Evolutionary conservation across 2,329 filamentous ascomycete genomes (phyloP), one percentile per base, ranked within the genome.

Genomic region (Neonectria punicea): DNA sequence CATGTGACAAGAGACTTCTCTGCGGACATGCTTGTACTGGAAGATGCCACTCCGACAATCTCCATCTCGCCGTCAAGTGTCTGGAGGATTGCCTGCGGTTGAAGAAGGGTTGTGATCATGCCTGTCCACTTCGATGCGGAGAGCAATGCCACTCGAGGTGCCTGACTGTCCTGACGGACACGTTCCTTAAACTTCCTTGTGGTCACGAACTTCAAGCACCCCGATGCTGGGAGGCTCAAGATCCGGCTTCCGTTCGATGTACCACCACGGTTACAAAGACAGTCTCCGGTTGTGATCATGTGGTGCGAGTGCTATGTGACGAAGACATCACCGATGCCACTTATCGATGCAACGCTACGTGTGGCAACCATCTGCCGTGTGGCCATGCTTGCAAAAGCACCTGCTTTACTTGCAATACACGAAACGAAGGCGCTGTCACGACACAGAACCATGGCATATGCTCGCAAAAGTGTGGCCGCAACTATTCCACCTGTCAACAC

Each of bases 1-100:
- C 75, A 1, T 92, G 90, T 65, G 80, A 82, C 73, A 64, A 76
- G 81, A 62, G 84, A 74, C 76, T 86, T 9, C 36, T 71, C 0
- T 87, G 85, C 61, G 85, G 85, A 0, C 85, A 87, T 68, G 59
- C 74, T 1, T 87, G 86, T 60, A 67, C 70, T 9, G 79, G 78
- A 6, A 76, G 75, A 34, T 87, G 85, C 61, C 85, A 87, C 65
- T 82, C 84, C 0, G 75, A 83, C 1, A 67, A 78, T 5, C 72
- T 87, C 5, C 85, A 87, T 67, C 74, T 79, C 14, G 82, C 81
- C 2, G 78, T 85, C 43, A 77, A 74, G 51, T 87, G 85, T 56
- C 70, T 80, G 2, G 79, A 84, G 65, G 75, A 77, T 1, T 87
- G 85, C 50, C 79, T 78, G 1, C 76, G 83, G 14, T 72, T 75